Evolutionary conservation across 2,329 filamentous ascomycete species (phyloP).

Genomic region (Claviceps humidiphila): DNA sequence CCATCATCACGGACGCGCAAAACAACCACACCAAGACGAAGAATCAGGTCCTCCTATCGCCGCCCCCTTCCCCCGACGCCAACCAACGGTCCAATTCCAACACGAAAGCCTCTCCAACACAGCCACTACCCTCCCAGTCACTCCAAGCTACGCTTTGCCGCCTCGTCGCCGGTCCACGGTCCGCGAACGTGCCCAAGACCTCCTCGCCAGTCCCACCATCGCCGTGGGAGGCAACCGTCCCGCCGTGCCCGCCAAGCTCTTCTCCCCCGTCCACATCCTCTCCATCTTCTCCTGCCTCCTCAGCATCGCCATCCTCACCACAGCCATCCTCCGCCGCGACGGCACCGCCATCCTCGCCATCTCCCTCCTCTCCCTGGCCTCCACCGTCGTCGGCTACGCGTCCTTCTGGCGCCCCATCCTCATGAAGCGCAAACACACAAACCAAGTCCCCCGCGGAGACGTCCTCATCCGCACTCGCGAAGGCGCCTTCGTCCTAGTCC

Average conservation of each 20-base stretch:
- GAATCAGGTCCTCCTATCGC: background rate
- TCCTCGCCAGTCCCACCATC: slow-evolving; percentile 29
- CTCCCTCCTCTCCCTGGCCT: slow-evolving; percentile 36
- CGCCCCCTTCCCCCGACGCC: background rate
- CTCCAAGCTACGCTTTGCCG: slow-evolving; percentile 1
- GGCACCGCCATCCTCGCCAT: slow-evolving; percentile 29
- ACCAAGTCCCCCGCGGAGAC: slow-evolving; percentile 39
- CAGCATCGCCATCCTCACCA: slow-evolving; percentile 32
- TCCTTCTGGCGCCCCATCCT: slow-evolving; percentile 44
- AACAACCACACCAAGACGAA: background rate
- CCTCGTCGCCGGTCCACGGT: slow-evolving; percentile 19
- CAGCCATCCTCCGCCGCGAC: slow-evolving; percentile 25
- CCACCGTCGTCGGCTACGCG: slow-evolving; percentile 41
- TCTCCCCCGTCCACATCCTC: slow-evolving; percentile 41
- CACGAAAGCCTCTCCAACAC: slow-evolving; percentile 5
- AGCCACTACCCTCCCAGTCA: background rate
- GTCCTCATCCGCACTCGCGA: slow-evolving; percentile 49
- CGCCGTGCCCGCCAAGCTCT: slow-evolving; percentile 33
- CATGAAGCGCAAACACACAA: slow-evolving; percentile 34
- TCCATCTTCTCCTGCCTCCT: slow-evolving; percentile 36
- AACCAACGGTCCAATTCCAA: slow-evolving; percentile 1
- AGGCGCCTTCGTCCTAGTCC: slow-evolving; percentile 44
- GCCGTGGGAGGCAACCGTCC: slow-evolving; percentile 24
- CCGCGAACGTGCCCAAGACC: slow-evolving; percentile 28
- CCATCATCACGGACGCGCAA: background rate